These are phyloP conservation scores for Euclidium syriacum DNA, from an alignment of 345 rosid species.

Conservation along the genomic window DNA sequence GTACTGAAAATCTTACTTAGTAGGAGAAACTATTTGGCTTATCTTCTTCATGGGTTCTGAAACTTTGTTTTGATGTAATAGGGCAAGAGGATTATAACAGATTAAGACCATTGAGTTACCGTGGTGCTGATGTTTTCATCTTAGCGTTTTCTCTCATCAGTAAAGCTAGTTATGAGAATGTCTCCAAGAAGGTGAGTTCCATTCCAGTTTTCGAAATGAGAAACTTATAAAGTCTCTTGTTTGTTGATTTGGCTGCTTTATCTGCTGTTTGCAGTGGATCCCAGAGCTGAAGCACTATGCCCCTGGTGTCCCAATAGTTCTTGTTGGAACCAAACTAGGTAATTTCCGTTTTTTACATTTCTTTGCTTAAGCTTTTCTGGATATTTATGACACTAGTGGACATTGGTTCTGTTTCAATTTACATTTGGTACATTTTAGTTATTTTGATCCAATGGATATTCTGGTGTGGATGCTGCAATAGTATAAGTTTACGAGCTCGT, in stretches of 20 bases:
- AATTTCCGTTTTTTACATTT: neutral
- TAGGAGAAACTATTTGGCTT: neutral
- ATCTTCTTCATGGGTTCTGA: neutral
- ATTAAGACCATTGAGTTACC: conserved; percentile 88
- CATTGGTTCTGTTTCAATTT: neutral
- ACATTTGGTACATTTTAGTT: neutral
- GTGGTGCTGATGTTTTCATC: conserved; percentile 94
- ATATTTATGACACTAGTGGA: neutral
- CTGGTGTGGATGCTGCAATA: neutral
- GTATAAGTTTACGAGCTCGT: neutral
- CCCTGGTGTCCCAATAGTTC: conserved; percentile 88
- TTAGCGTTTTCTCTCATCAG: conserved; percentile 92
- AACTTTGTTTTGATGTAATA: conserved; percentile 28
- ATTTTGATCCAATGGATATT: neutral
- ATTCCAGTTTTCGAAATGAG: neutral
- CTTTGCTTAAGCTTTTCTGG: neutral
- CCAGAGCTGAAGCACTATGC: conserved; percentile 94
- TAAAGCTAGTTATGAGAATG: conserved; percentile 98
- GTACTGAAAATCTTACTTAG: conserved; percentile 33
- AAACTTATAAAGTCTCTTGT: neutral
- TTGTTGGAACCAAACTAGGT: conserved; percentile 97
- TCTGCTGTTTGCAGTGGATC: conserved; percentile 68
- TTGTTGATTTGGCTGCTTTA: neutral
- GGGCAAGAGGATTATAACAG: conserved; percentile 95
- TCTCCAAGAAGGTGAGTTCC: conserved; percentile 70